Base-by-base conservation (phyloP, 108 stramenopile genomes). In the Skeletonema costatum region DNA sequence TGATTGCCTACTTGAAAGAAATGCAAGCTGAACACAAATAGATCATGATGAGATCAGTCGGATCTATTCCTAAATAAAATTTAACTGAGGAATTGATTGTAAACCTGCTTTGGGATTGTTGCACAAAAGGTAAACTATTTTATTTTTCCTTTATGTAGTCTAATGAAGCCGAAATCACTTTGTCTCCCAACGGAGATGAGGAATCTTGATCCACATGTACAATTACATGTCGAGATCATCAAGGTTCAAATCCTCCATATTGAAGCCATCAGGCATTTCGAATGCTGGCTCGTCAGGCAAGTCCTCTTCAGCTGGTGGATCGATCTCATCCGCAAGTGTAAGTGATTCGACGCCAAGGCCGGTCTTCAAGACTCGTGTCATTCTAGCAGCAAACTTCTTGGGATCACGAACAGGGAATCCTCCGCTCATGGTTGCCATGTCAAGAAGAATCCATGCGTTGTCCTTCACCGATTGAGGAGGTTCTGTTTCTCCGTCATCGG, bases 381-480 rank as follows among this genome's bases (percentile, higher is more conserved):
- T 96, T 33, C 99, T 86, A 62, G 75, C 56, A 66, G 96, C 84
- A 85, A 97, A 99, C 30, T 84, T 94, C 63, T 90, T 90, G 7
- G 89, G 81, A 67, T 98, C 93, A 21, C 88, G 86, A 46, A 98
- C 91, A 32, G 87, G 88, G 81, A 96, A 99, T 65, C 99, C 99
- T 32, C 95, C 95, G 60, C 91, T 93, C 83, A 99, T 71, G 61
- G 98, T 81, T 2, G 98, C 99, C 72, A 97, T 98, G 73, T 99
- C 99, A 70, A 91, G 95, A n/a, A 99, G 87, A 7, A 98, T 87
- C 96, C 94, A 89, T 5, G 98, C 97, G 62, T 97, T 76, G 81
- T 99, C 97, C 75, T 85, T 73, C 9, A 91, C 81, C 32, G 93
- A 88, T 51, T 95, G 83, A 32, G 92, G 78, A 36, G 92, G 90